Evolutionary conservation across 1,284 basidiomycete species (phyloP).

Genomic region (Microbotryum scabiosae): DNA sequence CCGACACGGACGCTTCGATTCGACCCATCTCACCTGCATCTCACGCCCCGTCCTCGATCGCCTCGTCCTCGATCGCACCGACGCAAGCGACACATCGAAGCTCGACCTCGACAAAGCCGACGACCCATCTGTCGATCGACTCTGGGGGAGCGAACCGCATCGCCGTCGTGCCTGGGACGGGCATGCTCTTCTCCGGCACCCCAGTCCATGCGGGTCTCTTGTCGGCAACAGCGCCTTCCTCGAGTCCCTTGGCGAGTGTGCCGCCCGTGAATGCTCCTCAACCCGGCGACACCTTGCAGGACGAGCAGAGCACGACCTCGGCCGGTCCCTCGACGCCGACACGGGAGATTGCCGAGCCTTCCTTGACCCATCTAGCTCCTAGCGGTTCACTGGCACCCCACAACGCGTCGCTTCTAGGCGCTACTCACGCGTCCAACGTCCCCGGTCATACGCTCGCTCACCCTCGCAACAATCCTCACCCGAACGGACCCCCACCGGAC

Average conservation of each 20-base stretch:
- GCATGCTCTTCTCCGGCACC: constrained; percentile 40
- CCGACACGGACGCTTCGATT: constrained; percentile 32
- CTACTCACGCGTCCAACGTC: constrained; percentile 88
- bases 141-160: constrained; percentile 63
- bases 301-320: constrained; percentile 5
- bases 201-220: constrained; percentile 7
- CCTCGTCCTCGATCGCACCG: constrained; percentile 21
- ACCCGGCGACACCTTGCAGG: not conserved
- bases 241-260: constrained; percentile 38
- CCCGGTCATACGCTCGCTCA: constrained; percentile 83
- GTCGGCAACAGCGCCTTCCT: not conserved
- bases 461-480: constrained; percentile 88
- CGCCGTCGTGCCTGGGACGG: constrained; percentile 30
- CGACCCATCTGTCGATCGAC: constrained; percentile 82
- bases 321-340: constrained; percentile 1
- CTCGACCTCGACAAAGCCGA: constrained; percentile 81
- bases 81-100: constrained; percentile 28
- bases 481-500: constrained; percentile 76
- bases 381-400: not conserved
- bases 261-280: constrained; percentile 30
- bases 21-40: constrained; percentile 31
- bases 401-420: not conserved
- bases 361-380: constrained; percentile 2
- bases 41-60: constrained; percentile 21
- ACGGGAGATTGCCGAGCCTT: not conserved